Conservation (phyloP, 1,284 basidiomycete genomes). For the Pulveroboletus sp. region DNA sequence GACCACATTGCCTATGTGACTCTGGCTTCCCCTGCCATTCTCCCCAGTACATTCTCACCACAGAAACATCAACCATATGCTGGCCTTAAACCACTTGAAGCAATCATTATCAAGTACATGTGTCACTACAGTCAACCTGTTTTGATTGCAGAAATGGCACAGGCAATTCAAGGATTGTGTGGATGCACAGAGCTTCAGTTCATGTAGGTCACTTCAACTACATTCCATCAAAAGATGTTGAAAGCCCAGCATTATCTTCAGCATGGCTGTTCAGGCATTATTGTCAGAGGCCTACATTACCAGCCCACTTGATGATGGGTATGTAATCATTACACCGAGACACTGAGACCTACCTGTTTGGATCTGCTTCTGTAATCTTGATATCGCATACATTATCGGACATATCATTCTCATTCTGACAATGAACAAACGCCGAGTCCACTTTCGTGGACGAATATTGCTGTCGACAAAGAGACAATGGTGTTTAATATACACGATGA, state of each 20-base stretch:
- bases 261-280: conserved; percentile 19
- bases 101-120: conserved; percentile 22
- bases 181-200: conserved; percentile 24
- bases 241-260: conserved; percentile 3
- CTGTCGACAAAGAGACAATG: background rate
- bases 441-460: background rate
- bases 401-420: background rate
- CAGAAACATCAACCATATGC: conserved; percentile 22
- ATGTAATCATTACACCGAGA: conserved; percentile 31
- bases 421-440: background rate
- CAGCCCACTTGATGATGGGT: conserved; percentile 28
- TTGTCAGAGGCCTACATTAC: conserved; percentile 32
- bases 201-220: conserved; percentile 12
- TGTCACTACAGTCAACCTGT: conserved; percentile 5
- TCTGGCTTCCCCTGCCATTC: background rate
- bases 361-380: background rate
- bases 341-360: conserved; percentile 4
- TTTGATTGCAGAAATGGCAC: conserved; percentile 14
- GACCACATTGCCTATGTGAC: background rate
- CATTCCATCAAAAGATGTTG: background rate
- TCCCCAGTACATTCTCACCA: conserved; percentile 21
- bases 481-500: conserved; percentile 15
- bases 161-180: conserved; percentile 8
- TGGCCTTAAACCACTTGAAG: conserved; percentile 17
- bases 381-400: background rate